Base-by-base conservation (phyloP, 805 yeast genomes). In the Ogataea parapolymorpha region DNA sequence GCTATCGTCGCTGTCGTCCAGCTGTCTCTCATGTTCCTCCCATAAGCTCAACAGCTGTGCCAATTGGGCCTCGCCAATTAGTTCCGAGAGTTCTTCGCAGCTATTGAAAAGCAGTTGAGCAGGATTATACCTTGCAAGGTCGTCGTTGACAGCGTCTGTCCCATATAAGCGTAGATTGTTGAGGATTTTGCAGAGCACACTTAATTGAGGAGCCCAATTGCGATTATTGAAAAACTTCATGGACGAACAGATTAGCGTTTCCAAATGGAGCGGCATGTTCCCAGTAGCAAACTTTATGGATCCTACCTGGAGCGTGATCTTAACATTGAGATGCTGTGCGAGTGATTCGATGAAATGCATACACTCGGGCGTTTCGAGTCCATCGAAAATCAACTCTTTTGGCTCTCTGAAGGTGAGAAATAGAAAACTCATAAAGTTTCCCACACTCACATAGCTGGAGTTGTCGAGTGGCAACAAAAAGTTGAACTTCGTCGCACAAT, bases 151-250 rank as follows among this genome's bases (percentile, higher is more conserved):
- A n/a, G 18, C 7, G 20, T 46, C 47, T 9, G 34, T 39, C 8
- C 44, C 51, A 11, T 32, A 28, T 10, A 51, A 18, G 16, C 29
- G 14, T 35, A 42, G 18, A 18, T 40, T 44, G 37, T 51, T 51
- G 16, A 51, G 39, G 14, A 51, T 35, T 20, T 48, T 51, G 44
- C 48, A 40, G 15, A 48, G 24, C n/a, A 48, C 35, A 10, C 44
- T 34, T 32, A 51, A 33, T 24, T 51, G 55, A 3, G 52, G 37
- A 14, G 55, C 43, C 55, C 55, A 51, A 30, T 40, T 41, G 7
- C 35, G 44, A 29, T 25, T 33, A 14, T 37, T 32, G 26, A 51
- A 51, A n/a, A 44, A 44, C 28, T 41, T 41, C 48, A 51, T 51
- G 11, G 50, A 39, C 7, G 55, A 46, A 2, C 46, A 29, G 14